These are phyloP conservation scores for Amanita phalloides DNA, from an alignment of 768 basidiomycete genomes.

Conservation along the genomic window DNA sequence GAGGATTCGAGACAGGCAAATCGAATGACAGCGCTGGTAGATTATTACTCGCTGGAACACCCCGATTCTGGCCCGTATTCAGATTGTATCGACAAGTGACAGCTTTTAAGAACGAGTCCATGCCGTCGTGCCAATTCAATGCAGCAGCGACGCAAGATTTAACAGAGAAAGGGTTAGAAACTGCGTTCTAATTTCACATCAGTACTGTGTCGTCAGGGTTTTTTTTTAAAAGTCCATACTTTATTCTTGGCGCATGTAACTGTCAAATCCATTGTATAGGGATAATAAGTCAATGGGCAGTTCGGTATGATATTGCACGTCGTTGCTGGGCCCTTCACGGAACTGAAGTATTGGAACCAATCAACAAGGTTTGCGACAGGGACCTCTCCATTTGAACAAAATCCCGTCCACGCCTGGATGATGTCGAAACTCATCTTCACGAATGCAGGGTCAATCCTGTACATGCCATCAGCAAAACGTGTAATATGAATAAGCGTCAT, in stretches of 20 bases:
- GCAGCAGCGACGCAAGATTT: constrained; percentile 7
- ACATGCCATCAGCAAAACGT: background rate
- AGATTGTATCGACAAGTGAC: constrained; percentile 9
- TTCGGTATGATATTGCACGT: constrained; percentile 1
- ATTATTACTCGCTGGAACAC: constrained; percentile 2
- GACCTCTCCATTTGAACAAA: constrained; percentile 6
- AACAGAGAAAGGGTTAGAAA: constrained; percentile 8
- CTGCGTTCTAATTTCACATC: constrained; percentile 1
- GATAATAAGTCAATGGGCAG: constrained; percentile 6
- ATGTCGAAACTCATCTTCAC: constrained; percentile 8
- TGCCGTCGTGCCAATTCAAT: constrained; percentile 7
- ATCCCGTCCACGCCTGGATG: constrained; percentile 9
- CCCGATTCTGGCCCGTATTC: background rate
- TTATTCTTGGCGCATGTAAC: constrained; percentile 6
- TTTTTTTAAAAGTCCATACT: background rate
- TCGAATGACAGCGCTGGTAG: constrained; percentile 6
- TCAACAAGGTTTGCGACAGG: constrained; percentile 7
- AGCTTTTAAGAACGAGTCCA: constrained; percentile 8
- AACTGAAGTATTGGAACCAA: constrained; percentile 10
- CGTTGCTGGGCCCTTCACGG: constrained; percentile 6
- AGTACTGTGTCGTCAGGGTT: background rate
- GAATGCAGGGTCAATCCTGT: constrained; percentile 8
- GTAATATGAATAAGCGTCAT: background rate
- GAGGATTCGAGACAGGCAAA: constrained; percentile 4
- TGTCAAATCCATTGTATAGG: constrained; percentile 6